Percentiles rank a stretch among this genome's conserved stretches.
phyloP scores from a whole-genome alignment of 2,329 filamentous ascomycete genomes.

The Dactylonectria estremocensis region DNA sequence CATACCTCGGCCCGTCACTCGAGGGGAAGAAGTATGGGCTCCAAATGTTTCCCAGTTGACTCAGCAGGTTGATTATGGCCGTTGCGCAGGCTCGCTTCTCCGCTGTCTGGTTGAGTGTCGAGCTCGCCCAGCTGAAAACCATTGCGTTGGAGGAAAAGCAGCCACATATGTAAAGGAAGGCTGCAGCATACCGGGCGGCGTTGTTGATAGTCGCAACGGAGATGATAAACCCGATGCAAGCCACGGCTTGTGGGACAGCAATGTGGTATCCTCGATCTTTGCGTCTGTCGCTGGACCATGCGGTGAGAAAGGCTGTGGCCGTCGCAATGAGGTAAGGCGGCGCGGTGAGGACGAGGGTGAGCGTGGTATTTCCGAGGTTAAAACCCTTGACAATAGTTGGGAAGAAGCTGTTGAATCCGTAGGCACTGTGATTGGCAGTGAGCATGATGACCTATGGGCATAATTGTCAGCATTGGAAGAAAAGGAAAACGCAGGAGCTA shows the following conservation, averaged over 20 bases:
- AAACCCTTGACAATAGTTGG: constrained; percentile 43
- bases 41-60: constrained; percentile 45
- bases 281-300: constrained; percentile 39
- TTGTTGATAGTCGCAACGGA: constrained; percentile 41
- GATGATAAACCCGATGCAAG: constrained; percentile 41
- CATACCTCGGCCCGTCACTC: constrained; percentile 2
- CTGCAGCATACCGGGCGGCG: constrained; percentile 37
- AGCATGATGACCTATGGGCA: constrained; percentile 36
- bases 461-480: background rate
- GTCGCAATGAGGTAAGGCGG: constrained; percentile 46
- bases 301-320: constrained; percentile 30
- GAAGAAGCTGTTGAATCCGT: constrained; percentile 48
- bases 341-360: constrained; percentile 44
- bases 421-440: constrained; percentile 40
- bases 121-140: constrained; percentile 55
- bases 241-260: constrained; percentile 32
- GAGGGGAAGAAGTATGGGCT: constrained; percentile 48
- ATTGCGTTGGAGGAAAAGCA: constrained; percentile 51
- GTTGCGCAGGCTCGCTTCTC: constrained; percentile 52
- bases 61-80: constrained; percentile 41
- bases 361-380: constrained; percentile 36
- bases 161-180: constrained; percentile 41
- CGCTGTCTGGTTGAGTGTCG: constrained; percentile 52
- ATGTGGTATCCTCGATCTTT: constrained; percentile 43
- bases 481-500: background rate